Evolutionary conservation across 192 early-diverging fungal genomes (phyloP), one percentile per base, ranked within the genome.

Genomic region (Backusella circina): DNA sequence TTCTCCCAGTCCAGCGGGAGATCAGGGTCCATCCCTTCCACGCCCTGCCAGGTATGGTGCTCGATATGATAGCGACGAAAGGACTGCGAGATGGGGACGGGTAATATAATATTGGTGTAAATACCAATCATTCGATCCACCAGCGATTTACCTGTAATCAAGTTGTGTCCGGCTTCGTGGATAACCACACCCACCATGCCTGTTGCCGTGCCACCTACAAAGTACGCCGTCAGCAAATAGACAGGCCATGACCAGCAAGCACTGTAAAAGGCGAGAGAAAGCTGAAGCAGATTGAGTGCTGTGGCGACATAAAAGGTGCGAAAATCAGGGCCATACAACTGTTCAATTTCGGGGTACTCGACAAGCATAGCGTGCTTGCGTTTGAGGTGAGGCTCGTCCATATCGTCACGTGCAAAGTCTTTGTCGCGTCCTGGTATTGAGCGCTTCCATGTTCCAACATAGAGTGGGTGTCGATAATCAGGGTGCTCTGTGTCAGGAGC

Each of bases 41-140:
- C 96, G n/a, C 97, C 97, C 86, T 97, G 95, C 84, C 91, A 97
- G 30, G 93, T 93, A 86, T 98, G 97, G 82, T 98, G 97, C 83
- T 97, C 96, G 68, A 97, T 86, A 82, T 98, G 97, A 75, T 94
- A 93, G 2, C 92, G 88, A 65, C 93, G 91, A 84, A 94, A 94
- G 26, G 93, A 93, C 79, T 88, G 87, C 16, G 92, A 90, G 36
- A 94, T 87, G 9, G 93, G 93, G 5, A 93, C 89, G 0, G 91
- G 91, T 69, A 98, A 88, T 70, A 91, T 90, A 50, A 97, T 88
- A 87, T 98, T 98, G 73, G 91, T 93, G 28, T 95, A 76, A 71
- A 94, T 82, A 23, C 93, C 95, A 8, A 95, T 86, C 74, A 92
- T 83, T 73, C 94, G 90, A 88, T 98, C 97, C 65, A 91, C 77